Percentiles rank a stretch among this genome's conserved stretches.
Evolutionary conservation across 2,329 filamentous ascomycete genomes (phyloP).

Genomic region (Phoma herbarum): DNA sequence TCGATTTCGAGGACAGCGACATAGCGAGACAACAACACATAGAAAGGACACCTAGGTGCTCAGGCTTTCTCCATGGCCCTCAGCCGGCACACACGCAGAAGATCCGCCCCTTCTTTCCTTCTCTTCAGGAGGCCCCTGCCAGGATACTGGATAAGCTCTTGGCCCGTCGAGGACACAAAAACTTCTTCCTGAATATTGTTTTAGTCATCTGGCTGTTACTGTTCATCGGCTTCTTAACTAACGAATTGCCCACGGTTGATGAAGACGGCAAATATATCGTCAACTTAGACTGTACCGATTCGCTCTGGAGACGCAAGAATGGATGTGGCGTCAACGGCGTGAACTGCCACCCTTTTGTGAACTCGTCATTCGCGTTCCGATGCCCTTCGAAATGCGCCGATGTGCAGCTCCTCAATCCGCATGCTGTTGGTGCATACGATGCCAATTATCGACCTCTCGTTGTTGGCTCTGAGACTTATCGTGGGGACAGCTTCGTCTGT

Average conservation of each 20-base stretch:
- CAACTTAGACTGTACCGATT: conserved; percentile 72
- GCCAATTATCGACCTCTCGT: conserved; percentile 64
- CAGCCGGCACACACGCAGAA: conserved; percentile 53
- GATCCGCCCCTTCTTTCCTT: conserved; percentile 65
- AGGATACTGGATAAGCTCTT: conserved; percentile 64
- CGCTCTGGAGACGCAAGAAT: conserved; percentile 76
- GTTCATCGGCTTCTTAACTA: conserved; percentile 72
- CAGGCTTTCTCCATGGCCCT: conserved; percentile 54
- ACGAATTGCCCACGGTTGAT: conserved; percentile 64
- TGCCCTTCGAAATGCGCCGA: conserved; percentile 76
- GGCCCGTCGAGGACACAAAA: conserved; percentile 64
- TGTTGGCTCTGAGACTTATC: conserved; percentile 72
- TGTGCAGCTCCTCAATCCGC: conserved; percentile 72
- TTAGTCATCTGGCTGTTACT: conserved; percentile 71
- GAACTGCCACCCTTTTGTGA: conserved; percentile 77
- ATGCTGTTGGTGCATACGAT: conserved; percentile 75
- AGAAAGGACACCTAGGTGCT: conserved; percentile 15
- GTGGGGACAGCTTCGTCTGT: conserved; percentile 91
- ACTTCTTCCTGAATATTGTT: conserved; percentile 64
- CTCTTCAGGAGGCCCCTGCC: conserved; percentile 71
- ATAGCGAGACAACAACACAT: conserved; percentile 4
- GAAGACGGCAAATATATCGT: conserved; percentile 72
- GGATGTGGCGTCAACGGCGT: conserved; percentile 77
- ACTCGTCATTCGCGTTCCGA: conserved; percentile 73
- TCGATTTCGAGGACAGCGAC: conserved; percentile 36